Percentiles rank a stretch among this genome's conserved stretches.
Conservation (phyloP, 1,139 yeast genomes). For the Candida pseudocylindracea region DNA sequence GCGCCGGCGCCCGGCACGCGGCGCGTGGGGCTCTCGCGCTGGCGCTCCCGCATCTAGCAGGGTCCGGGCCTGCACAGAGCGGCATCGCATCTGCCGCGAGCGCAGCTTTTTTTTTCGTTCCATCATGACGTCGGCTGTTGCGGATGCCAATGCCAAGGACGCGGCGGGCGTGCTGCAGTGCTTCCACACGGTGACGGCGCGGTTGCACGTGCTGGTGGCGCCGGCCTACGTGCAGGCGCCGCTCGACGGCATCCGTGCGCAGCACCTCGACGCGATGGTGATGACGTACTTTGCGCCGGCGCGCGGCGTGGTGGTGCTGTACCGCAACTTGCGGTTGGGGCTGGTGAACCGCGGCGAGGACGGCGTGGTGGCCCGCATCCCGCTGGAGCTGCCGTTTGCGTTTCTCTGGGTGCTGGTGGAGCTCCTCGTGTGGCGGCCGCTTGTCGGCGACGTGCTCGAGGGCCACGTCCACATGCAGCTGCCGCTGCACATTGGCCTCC, state of each 20-base stretch:
- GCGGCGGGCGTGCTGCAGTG: constrained; percentile 31
- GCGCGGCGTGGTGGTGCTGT: constrained; percentile 69
- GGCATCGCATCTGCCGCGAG: no score
- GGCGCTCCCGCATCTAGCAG: no score
- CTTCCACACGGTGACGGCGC: constrained; percentile 39
- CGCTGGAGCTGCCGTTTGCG: constrained; percentile 67
- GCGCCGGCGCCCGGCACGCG: no score
- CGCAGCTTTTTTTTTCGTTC: no score
- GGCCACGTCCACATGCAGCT: constrained; percentile 85
- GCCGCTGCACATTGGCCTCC: constrained; percentile 82
- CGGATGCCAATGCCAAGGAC: constrained; percentile 10
- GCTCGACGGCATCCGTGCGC: constrained; percentile 55
- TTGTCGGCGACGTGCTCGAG: constrained; percentile 60
- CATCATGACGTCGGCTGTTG: no score
- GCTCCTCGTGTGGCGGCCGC: constrained; percentile 74
- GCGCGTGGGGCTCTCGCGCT: no score
- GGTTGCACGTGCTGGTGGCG: constrained; percentile 67
- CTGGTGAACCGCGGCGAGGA: constrained; percentile 14
- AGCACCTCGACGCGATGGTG: constrained; percentile 74
- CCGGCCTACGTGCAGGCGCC: constrained; percentile 56
- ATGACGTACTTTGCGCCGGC: constrained; percentile 62
- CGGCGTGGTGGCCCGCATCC: constrained; percentile 6
- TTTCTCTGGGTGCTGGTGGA: constrained; percentile 79
- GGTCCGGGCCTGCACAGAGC: no score
- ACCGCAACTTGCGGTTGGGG: constrained; percentile 30